Percentiles rank a stretch among this genome's conserved stretches.
Evolutionary conservation across 2,329 filamentous ascomycete species (phyloP).

Genomic region (Fusarium caatingaense): DNA sequence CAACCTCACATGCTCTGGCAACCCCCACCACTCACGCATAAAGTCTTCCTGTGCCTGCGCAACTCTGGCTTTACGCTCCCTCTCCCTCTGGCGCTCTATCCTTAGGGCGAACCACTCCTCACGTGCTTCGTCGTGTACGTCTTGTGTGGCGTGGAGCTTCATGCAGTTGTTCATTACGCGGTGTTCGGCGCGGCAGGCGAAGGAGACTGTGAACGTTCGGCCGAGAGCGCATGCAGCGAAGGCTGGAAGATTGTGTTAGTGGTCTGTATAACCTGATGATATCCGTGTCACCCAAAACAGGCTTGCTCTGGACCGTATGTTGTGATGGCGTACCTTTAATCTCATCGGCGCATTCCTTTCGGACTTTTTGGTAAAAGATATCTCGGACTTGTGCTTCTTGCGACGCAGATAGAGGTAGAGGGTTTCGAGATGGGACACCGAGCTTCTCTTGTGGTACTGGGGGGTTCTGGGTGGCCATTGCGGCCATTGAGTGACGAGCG

Average conservation of each 20-base stretch:
- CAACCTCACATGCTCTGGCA: slow-evolving; percentile 67
- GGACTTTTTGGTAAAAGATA: slow-evolving; percentile 82
- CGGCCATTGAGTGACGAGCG: slow-evolving; percentile 42
- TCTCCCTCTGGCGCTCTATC: slow-evolving; percentile 74
- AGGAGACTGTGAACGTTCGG: slow-evolving; percentile 88
- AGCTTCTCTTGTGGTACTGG: slow-evolving; percentile 51
- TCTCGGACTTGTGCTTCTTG: slow-evolving; percentile 87
- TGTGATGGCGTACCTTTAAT: slow-evolving; percentile 71
- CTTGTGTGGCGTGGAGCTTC: slow-evolving; percentile 84
- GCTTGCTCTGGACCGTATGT: neutral
- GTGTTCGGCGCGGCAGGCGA: slow-evolving; percentile 83
- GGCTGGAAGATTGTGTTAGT: slow-evolving; percentile 61
- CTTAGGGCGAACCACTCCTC: slow-evolving; percentile 92
- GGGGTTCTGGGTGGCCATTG: slow-evolving; percentile 51
- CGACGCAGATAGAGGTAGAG: slow-evolving; percentile 82
- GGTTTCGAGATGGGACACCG: slow-evolving; percentile 74
- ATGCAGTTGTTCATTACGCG: slow-evolving; percentile 95
- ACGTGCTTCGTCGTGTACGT: slow-evolving; percentile 86
- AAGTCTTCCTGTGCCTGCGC: slow-evolving; percentile 73
- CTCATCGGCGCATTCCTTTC: slow-evolving; percentile 78
- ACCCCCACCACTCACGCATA: slow-evolving; percentile 74
- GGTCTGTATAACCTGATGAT: neutral
- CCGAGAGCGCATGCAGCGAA: slow-evolving; percentile 91
- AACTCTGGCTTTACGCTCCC: slow-evolving; percentile 71
- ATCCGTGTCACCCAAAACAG: slow-evolving; percentile 1